Evolutionary conservation across 495 filamentous ascomycete genomes (phyloP), one percentile per base, ranked within the genome.

Genomic region (Hypoxylon intermedium): DNA sequence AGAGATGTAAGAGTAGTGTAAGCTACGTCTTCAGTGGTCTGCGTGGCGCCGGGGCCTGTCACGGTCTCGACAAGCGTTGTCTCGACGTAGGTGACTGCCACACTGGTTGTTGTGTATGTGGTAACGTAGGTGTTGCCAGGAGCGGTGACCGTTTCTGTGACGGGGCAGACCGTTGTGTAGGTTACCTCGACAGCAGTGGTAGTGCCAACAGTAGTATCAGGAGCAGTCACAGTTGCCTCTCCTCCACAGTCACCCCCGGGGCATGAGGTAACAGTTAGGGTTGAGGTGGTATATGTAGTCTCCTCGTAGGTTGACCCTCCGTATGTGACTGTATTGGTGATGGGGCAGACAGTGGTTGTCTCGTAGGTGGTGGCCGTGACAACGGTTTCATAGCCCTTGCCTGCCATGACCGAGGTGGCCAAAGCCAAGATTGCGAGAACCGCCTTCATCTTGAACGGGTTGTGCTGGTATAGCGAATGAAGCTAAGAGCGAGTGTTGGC

Each of bases 91-190:
- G 67, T 67, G 43, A 70, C 67, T 28, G 58, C 63, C 16, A 72
- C 67, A 41, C 67, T 68, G 57, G 77, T 73, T 41, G 81, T 77
- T 26, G 79, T 77, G 67, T 78, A 80, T 34, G 79, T 79, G 19
- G 71, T 75, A 23, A 71, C 73, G 60, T 74, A 67, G 31, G 75
- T 75, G 30, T 67, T 61, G 43, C 72, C 70, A 42, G 65, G 56
- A 57, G 70, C 52, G 41, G 71, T 77, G 53, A 70, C 50, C n/a
- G 75, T 77, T 58, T 72, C 65, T 12, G 75, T 77, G 53, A 75
- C 63, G 15, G 76, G 74, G 69, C 77, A 79, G 7, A 67, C 60
- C 9, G 70, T 73, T 12, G 70, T 73, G 65, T 79, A 79, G 19
- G 76, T 79, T 12, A 74, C 65, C 45, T 69, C 52, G 24, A 79